Percentiles rank a stretch among this genome's conserved stretches.
Conservation (phyloP, 306 rosid species). For the Neltuma alba region DNA sequence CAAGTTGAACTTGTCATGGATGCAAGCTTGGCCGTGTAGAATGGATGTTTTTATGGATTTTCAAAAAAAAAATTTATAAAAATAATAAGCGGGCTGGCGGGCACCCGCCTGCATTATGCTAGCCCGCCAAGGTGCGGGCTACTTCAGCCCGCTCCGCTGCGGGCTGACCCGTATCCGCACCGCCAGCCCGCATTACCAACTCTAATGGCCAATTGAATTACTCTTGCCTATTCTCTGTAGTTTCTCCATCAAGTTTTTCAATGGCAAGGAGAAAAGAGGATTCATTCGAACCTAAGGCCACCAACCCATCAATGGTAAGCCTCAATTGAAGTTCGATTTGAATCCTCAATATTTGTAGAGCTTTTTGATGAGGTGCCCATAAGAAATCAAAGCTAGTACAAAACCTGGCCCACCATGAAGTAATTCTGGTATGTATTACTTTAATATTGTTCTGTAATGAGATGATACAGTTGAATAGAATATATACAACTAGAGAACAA, state of each 20-base stretch:
- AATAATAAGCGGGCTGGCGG: too few species aligned
- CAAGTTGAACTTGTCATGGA: too few species aligned
- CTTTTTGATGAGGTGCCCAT: not conserved
- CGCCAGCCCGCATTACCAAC: too few species aligned
- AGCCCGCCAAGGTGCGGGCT: too few species aligned
- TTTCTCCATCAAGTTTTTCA: not conserved
- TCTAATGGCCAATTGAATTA: not conserved
- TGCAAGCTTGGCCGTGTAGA: too few species aligned
- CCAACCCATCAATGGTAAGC: not conserved
- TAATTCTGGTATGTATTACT: not conserved
- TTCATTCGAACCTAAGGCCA: not conserved
- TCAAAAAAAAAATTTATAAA: too few species aligned
- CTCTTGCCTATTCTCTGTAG: not conserved
- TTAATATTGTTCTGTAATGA: not conserved
- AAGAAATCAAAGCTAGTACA: not conserved
- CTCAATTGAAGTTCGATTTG: not conserved
- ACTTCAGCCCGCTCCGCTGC: too few species aligned
- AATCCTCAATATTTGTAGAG: not conserved
- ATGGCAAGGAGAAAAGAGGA: not conserved
- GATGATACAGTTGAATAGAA: not conserved
- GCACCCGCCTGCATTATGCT: too few species aligned
- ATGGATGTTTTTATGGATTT: too few species aligned
- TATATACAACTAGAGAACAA: not conserved
- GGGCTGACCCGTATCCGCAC: too few species aligned
- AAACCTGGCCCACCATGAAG: not conserved